phyloP scores from a whole-genome alignment of 2,329 filamentous ascomycete species.

The Phialophora tarda region DNA sequence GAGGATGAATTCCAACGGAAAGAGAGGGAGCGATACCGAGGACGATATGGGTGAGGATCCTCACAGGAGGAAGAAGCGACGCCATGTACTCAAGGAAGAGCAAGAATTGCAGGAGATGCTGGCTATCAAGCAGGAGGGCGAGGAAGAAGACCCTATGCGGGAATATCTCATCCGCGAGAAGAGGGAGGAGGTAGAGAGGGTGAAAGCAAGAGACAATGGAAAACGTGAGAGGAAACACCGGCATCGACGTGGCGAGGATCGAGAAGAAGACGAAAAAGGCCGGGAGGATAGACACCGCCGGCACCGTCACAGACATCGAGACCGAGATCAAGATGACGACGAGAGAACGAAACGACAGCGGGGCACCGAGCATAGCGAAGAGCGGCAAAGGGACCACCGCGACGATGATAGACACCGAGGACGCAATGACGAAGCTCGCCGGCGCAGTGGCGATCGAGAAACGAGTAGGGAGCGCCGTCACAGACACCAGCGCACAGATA shows the following conservation, averaged over 20 bases:
- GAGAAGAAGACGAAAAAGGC: constrained; percentile 8
- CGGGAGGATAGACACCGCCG: constrained; percentile 14
- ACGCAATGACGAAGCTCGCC: constrained; percentile 3
- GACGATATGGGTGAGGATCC: constrained; percentile 50
- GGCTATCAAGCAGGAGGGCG: constrained; percentile 65
- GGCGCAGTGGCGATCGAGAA: constrained; percentile 2
- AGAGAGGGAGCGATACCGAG: constrained; percentile 52
- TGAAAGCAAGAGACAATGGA: constrained; percentile 60
- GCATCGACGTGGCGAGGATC: constrained; percentile 34
- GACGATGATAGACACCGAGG: constrained; percentile 14
- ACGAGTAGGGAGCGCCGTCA: constrained; percentile 14
- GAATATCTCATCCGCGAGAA: constrained; percentile 87
- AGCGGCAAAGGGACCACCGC: constrained; percentile 4
- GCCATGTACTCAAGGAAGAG: constrained; percentile 74
- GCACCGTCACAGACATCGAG: constrained; percentile 17
- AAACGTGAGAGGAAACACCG: constrained; percentile 58
- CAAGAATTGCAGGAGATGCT: constrained; percentile 76
- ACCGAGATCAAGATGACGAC: constrained; percentile 5
- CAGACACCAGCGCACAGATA: constrained; percentile 27
- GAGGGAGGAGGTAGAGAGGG: constrained; percentile 81
- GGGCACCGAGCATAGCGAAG: background rate
- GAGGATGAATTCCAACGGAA: constrained; percentile 43
- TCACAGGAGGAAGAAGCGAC: constrained; percentile 48
- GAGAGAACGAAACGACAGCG: constrained; percentile 6
- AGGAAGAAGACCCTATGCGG: constrained; percentile 98